A percentile compares a stretch with the other conserved stretches of the same genome.
Evolutionary conservation across 129 eudicot genomes (phyloP).

Genomic region (Helianthus tuberosus): DNA sequence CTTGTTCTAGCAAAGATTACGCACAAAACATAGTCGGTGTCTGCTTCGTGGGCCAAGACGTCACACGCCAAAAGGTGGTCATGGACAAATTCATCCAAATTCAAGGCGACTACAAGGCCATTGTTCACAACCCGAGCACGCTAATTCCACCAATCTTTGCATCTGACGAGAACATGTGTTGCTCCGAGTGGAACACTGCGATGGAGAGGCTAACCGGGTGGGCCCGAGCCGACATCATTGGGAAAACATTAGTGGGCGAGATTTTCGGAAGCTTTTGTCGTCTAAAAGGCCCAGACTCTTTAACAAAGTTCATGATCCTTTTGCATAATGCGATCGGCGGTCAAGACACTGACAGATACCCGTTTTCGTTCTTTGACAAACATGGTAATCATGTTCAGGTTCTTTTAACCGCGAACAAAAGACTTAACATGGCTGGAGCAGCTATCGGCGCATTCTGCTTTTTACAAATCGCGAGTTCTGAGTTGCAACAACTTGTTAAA

Average conservation of each 20-base stretch:
- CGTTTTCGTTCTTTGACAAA: conserved; percentile 74
- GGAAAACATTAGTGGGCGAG: conserved; percentile 88
- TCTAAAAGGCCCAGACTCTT: conserved; percentile 78
- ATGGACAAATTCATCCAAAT: conserved; percentile 81
- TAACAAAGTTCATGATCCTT: conserved; percentile 85
- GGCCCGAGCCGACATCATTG: conserved; percentile 60
- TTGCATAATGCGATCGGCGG: conserved; percentile 83
- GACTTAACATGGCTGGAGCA: conserved; percentile 60
- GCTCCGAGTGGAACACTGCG: conserved; percentile 92
- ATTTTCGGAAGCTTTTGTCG: conserved; percentile 76
- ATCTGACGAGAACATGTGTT: conserved; percentile 80
- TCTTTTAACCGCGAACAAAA: conserved; percentile 82
- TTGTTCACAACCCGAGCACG: conserved; percentile 76
- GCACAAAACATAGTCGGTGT: conserved; percentile 73
- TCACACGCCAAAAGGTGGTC: conserved; percentile 73
- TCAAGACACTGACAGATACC: conserved; percentile 65
- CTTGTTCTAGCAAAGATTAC: conserved; percentile 82
- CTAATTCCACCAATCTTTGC: conserved; percentile 96
- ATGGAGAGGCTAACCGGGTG: conserved; percentile 94
- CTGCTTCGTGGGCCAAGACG: conserved; percentile 93
- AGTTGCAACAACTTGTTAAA: conserved; percentile 59
- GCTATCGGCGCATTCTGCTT: conserved; percentile 85
- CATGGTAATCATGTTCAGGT: conserved; percentile 75
- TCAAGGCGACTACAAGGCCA: conserved; percentile 89
- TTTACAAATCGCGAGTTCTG: conserved; percentile 82